Evolutionary conservation across 129 eudicot genomes (phyloP), one percentile per base, ranked within the genome.

Genomic region (Calendula officinalis): DNA sequence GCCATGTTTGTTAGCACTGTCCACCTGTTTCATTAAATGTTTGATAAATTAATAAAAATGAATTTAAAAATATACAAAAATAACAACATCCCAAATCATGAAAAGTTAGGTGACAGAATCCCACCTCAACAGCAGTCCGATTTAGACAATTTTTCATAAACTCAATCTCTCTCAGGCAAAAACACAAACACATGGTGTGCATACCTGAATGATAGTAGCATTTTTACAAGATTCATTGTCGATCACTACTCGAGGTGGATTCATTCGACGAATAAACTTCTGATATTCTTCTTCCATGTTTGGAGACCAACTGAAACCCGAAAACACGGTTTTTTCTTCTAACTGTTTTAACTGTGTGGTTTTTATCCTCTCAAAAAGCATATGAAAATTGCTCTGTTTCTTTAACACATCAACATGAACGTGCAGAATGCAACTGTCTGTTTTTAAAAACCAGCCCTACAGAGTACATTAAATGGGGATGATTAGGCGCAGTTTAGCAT

Each of bases 1-100:
- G 7, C 99, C 99, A 75, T 92, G 95, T 73, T 80, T 82, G 76
- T 92, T 88, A 48, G 91, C 99, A 80, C 99, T 92, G 69, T 92
- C 99, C 66, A 92, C 99, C 99, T 92, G 69, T 81, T 77, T 68
- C 50, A 67, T 4, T 59, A 22, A 5, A 64, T 64, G 62, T 4
- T 70, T 47, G 5, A 62, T 69, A 38, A 43, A 34, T 69, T 57
- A 4, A 33, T 47, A 38, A 40, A 41, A 54, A 22, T 0, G 38
- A 3, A n/a, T n/a, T n/a, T n/a, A 7, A 49, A 13, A 60, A 51
- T 36, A 46, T 11, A 30, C 3, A 37, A 35, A 40, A 7, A 5
- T 22, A 27, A 52, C n/a, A 53, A 9, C 53, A 17, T 6, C 43
- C 39, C 5, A 45, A 33, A 57, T 54, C 38, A 64, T 45, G 27